Evolutionary conservation across 129 eudicot species (phyloP), one percentile per base, ranked within the genome.

Genomic region (Erigeron canadensis): DNA sequence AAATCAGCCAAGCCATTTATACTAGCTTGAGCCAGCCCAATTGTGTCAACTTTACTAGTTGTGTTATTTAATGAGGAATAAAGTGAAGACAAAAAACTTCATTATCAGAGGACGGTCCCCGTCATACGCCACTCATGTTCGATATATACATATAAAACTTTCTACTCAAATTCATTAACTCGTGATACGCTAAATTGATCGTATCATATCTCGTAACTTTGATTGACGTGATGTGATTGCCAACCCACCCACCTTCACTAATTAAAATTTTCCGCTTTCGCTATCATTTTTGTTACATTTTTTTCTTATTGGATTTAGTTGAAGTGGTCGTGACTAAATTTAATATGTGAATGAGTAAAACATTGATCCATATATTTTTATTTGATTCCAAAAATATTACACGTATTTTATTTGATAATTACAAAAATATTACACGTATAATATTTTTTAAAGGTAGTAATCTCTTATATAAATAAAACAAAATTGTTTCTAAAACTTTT

Each of bases 91-190:
- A 21, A 54, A 70, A 70, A 70, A 5, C 65, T 21, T 41, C 65
- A 56, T 70, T 54, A 54, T 70, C 75, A 41, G 65, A 70, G 47
- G 21, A 42, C 23, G 66, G 75, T 57, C 61, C 77, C 77, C 77
- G 48, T 16, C 47, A 62, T 46, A 16, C 12, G 2, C 12, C 40
- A 21, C 45, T 65, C 22, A 12, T 11, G 7, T 56, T 60, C 23
- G 7, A 57, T 9, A 12, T 47, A 46, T 10, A 28, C 66, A 17
- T 56, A 59, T 28, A 28, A 1, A 5, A 1, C 8, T 34, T 23
- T 0, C 18, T 17, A 69, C 75, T 17, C 43, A 53, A 10, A 7
- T 23, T 59, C 43, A 28, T 59, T 23, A 59, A 21, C 37, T 18
- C 60, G 60, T 17, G 60, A 54, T 54, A 54, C 38, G 73, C 50